These are phyloP conservation scores for Aphanomyces astaci DNA, from an alignment of 352 stramenopile genomes.

Conservation along the genomic window DNA sequence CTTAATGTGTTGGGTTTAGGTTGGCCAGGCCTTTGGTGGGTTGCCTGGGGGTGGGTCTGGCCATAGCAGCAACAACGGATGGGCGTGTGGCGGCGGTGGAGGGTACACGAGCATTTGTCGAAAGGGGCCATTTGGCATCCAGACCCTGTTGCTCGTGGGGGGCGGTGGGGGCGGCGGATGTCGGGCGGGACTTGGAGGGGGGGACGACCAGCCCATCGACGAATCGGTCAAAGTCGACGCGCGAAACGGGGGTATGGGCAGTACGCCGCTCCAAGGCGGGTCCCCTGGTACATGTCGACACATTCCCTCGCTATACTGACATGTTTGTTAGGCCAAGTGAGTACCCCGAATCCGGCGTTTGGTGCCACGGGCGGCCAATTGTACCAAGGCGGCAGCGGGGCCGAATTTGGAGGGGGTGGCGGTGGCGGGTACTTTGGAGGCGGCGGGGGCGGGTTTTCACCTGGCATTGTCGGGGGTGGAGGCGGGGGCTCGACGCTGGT, in stretches of 20 bases:
- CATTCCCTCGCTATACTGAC: too few relatives aligned
- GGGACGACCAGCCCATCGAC: constrained; percentile 25
- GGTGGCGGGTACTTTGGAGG: constrained; percentile 58
- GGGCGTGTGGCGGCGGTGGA: constrained; percentile 52
- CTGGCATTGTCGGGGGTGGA: constrained; percentile 57
- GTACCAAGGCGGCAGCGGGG: constrained; percentile 55
- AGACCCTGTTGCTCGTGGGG: constrained; percentile 58
- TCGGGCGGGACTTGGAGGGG: constrained; percentile 46
- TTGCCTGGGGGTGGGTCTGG: constrained; percentile 45
- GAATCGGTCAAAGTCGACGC: constrained; percentile 37
- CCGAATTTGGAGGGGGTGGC: constrained; percentile 62
- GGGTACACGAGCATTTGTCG: constrained; percentile 66
- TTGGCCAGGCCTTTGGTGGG: constrained; percentile 39
- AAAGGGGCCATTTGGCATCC: constrained; percentile 49
- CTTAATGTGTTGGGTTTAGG: constrained; percentile 20
- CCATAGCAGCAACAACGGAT: constrained; percentile 62
- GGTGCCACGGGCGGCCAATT: constrained; percentile 37
- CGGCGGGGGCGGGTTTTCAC: constrained; percentile 55
- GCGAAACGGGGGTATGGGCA: constrained; percentile 43
- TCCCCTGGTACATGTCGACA: constrained; percentile 24
- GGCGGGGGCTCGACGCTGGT: constrained; percentile 59
- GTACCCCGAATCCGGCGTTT: constrained; percentile 60
- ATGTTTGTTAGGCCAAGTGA: constrained; percentile 30
- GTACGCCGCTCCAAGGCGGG: constrained; percentile 35
- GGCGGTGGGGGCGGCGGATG: constrained; percentile 58